Evolutionary conservation across 2,329 filamentous ascomycete genomes (phyloP), one percentile per base, ranked within the genome.

Genomic region (Epichloe hybrida): DNA sequence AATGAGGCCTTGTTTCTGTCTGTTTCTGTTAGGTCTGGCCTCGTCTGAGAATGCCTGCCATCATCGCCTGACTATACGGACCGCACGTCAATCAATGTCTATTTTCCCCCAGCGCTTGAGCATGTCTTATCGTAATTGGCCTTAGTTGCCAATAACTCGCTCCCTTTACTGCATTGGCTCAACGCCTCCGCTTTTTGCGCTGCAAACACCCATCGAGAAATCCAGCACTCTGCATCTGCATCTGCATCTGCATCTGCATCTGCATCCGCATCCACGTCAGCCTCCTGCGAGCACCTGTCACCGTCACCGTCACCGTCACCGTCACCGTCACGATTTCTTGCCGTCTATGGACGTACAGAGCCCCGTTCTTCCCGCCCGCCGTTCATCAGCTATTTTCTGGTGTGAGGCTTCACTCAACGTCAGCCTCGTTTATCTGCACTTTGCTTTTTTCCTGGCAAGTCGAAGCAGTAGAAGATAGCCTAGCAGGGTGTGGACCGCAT

Each of bases 91-190:
- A 37, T 36, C 41, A 43, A 50, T 50, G 41, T 50, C 48, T 50
- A 31, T 44, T 50, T 35, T 11, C 21, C 13, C 41, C 17, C 34
- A 31, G 41, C 40, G 44, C 41, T 44, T 44, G 34, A 20, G 21
- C 35, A 44, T 36, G 48, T 45, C 48, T 50, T 41, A 45, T 45
- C 35, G 41, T 21, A 39, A 38, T 45, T 45, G 48, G 35, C 41
- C 35, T 45, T 45, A 39, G 41, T 45, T 42, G 35, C 35, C 35
- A 38, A 34, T 39, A 31, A 34, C 21, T 42, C 35, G 13, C 41
- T 13, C 8, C 17, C 15, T 45, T 35, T 35, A 15, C 17, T 23
- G 17, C 47, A 49, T 34, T n/a, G n/a, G 38, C 27, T 8, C 46
- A 48, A 38, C 11, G 27, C 46, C 46, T 47, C 5, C 23, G 46